Evolutionary conservation across 83 land plant genomes (phyloP), one percentile per base, ranked within the genome.

Genomic region (Picea engelmannii): DNA sequence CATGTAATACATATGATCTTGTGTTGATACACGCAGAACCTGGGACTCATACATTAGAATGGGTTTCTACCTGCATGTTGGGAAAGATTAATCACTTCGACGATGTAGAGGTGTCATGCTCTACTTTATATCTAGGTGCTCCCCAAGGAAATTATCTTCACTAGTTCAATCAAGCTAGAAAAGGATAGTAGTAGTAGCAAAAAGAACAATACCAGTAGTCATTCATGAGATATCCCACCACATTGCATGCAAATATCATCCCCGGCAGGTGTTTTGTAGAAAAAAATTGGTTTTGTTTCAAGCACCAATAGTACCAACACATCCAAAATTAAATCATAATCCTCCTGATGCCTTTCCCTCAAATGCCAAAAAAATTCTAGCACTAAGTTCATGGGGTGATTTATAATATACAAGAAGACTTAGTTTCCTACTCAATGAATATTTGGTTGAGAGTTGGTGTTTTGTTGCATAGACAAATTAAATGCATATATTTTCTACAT

Each of bases 161-260:
- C n/a, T n/a, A n/a, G n/a, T n/a, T n/a, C n/a, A n/a, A n/a, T n/a
- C n/a, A n/a, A n/a, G n/a, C n/a, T n/a, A n/a, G n/a, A n/a, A n/a
- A n/a, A n/a, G n/a, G 44, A 6, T 27, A 73, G 11, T 24, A 42
- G 40, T 3, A 44, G 76, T 21, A 55, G 60, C 60, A 55, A 15
- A 16, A 66, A 66, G 25, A 21, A 25, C 68, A 66, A 25, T 21
- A 73, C 4, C 55, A 42, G 40, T 42, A 44, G 76, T 21, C 60
- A 13, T 13, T 55, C 60, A 0, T 1, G 24, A 44, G 55, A 73
- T 1, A 73, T 25, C 24, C 24, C 55, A 8, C 44, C n/a, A 73
- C n/a, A 25, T 58, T 73, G 76, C 76, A n/a, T 73, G 60, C 60
- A 55, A 31, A 44, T 25, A 73, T 73, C 77, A 74, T 74, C 77